phyloP scores from a whole-genome alignment of 768 basidiomycete species.

The Porphyrellus cyaneotinctus region DNA sequence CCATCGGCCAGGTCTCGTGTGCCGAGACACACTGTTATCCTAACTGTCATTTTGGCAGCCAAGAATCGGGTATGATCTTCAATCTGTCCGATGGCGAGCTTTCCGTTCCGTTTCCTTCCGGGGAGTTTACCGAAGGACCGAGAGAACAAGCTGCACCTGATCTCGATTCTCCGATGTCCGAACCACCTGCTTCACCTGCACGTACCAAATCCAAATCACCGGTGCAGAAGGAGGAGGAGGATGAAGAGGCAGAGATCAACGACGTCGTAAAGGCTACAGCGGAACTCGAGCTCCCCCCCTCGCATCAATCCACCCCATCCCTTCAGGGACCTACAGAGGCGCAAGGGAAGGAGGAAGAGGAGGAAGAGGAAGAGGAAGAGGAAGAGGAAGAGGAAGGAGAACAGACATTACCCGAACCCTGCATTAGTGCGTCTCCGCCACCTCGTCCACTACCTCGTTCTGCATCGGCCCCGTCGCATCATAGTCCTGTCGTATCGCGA shows the following conservation, averaged over 20 bases:
- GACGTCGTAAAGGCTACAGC: conserved; percentile 7
- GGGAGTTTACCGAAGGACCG: conserved; percentile 5
- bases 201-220: conserved; percentile 24
- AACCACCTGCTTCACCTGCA: conserved; percentile 29
- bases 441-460: conserved; percentile 21
- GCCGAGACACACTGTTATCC: conserved; percentile 5
- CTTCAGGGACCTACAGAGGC: conserved; percentile 7
- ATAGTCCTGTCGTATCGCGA: conserved; percentile 18
- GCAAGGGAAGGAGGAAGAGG: conserved; percentile 12
- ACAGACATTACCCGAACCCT: conserved; percentile 1
- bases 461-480: conserved; percentile 9
- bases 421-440: background rate
- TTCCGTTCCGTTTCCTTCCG: conserved; percentile 17
- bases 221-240: conserved; percentile 22
- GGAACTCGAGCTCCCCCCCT: conserved; percentile 13
- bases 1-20: conserved; percentile 2
- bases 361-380: conserved; percentile 14
- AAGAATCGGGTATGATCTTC: conserved; percentile 39
- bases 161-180: conserved; percentile 32
- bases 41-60: conserved; percentile 25
- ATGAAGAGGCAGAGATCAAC: conserved; percentile 23
- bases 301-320: conserved; percentile 17
- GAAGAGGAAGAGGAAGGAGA: conserved; percentile 11
- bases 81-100: conserved; percentile 35
- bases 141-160: conserved; percentile 16